Evolutionary conservation across 2,329 filamentous ascomycete genomes (phyloP).

Genomic region (Microsporum audouinii): DNA sequence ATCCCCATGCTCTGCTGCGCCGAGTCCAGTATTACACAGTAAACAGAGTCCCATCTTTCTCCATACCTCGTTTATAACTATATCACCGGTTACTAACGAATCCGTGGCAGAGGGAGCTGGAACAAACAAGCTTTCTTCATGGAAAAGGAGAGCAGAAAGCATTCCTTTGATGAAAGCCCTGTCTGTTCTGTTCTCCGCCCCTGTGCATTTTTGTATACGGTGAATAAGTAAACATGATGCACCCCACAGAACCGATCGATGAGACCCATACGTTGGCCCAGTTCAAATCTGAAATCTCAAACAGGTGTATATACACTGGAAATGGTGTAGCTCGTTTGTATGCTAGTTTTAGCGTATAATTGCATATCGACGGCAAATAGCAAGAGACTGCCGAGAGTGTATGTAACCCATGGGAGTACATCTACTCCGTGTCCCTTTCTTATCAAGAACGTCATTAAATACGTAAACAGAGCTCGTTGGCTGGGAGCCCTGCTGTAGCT

Average conservation of each 20-base stretch:
- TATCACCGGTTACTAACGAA: not conserved
- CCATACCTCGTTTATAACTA: not conserved
- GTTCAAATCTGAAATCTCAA: not conserved
- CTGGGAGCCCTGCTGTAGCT: not conserved
- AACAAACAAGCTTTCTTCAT: slow-evolving; percentile 2
- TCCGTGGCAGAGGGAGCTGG: slow-evolving; percentile 3
- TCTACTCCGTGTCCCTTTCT: not conserved
- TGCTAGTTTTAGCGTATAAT: not conserved
- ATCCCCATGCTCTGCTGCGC: not conserved
- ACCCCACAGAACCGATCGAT: slow-evolving; percentile 4
- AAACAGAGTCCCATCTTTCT: not conserved
- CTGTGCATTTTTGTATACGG: not conserved
- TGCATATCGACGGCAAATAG: not conserved
- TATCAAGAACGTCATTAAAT: not conserved
- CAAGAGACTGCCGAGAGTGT: not conserved
- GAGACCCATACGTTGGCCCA: not conserved
- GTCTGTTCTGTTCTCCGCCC: not conserved
- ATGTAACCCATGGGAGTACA: not conserved
- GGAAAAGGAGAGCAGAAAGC: not conserved
- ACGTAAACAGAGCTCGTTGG: not conserved
- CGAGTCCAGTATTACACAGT: not conserved
- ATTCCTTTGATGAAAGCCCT: not conserved
- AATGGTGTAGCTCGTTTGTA: not conserved
- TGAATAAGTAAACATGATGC: not conserved
- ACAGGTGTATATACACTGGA: not conserved